Evolutionary conservation across 805 yeast species (phyloP).

Genomic region (Sporopachydermia lactativora): DNA sequence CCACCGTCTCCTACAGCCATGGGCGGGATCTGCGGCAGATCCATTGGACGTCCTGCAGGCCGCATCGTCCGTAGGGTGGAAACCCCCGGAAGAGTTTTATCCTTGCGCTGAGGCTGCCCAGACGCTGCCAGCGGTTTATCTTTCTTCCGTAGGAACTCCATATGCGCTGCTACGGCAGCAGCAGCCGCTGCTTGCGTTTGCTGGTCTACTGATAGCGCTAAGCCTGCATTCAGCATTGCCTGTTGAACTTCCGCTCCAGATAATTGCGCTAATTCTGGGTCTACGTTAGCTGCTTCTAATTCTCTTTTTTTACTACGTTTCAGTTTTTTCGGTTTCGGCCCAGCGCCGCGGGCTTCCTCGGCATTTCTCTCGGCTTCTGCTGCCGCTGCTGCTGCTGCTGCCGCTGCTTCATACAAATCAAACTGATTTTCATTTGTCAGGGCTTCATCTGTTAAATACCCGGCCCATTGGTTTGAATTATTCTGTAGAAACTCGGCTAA

Average conservation of each 20-base stretch:
- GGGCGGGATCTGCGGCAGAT: not conserved
- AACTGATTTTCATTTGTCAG: constrained; percentile 1
- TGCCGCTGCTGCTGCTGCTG: not conserved
- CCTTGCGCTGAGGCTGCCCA: not conserved
- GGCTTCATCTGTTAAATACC: not conserved
- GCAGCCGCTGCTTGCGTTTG: not conserved
- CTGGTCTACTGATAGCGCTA: not conserved
- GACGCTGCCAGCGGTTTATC: not conserved
- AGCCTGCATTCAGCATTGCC: not conserved
- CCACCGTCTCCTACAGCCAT: not conserved
- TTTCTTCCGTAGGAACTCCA: not conserved
- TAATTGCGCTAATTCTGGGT: constrained; percentile 3
- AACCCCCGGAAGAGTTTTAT: not conserved
- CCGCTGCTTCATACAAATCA: constrained; percentile 1
- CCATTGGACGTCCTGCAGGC: not conserved
- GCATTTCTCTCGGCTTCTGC: not conserved
- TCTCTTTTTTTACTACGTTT: not conserved
- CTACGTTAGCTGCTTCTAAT: constrained; percentile 1
- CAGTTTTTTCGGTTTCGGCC: not conserved
- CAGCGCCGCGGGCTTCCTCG: not conserved
- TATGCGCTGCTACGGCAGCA: not conserved
- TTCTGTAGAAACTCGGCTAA: not conserved
- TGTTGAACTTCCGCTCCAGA: constrained; percentile 1
- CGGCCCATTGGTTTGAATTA: constrained; percentile 1
- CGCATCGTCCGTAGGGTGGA: not conserved